Base-by-base conservation (phyloP, 176 grass and related monocot species). In the Thinopyrum elongatum region DNA sequence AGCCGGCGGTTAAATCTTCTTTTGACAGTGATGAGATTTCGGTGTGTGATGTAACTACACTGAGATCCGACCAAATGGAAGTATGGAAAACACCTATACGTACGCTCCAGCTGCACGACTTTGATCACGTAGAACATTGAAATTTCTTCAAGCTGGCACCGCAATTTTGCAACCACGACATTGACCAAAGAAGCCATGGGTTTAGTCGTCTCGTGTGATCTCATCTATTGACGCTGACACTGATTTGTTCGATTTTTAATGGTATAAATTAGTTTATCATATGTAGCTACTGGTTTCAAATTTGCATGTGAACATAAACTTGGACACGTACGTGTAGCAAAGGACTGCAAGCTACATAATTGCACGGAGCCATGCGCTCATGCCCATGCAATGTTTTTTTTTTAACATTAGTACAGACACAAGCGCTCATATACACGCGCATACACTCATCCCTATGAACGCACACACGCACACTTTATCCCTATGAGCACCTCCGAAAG, bases 1-100 rank as follows among this genome's bases (percentile, higher is more conserved):
- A 47, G 44, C 44, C 44, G 44, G 44, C 44, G 44, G 44, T 47
- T 47, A 47, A 47, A 15, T 47, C 13, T 15, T 57, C 22, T 58
- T 58, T 77, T 77, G 60, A 36, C 80, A 6, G 10, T 70, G 28
- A 62, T 26, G 59, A 62, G n/a, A 25, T 62, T 25, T 62, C 59
- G 26, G 59, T 10, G 9, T 88, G 59, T 88, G 86, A 58, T 58
- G 21, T 14, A 55, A 49, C 4, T 78, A 27, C 64, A 10, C 65
- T 36, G 36, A 64, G 39, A 73, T 53, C 16, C n/a, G 23, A 79
- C 81, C 87, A 88, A 88, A 88, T 88, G 87, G 81, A 67, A 9
- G 62, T 4, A 31, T n/a, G 61, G 25, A 84, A 28, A 67, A 36
- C 81, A 84, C 55, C 64, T 46, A 62, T 34, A 62, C 63, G 61